phyloP scores from a whole-genome alignment of 345 rosid genomes.

The Eucalyptus virginea region DNA sequence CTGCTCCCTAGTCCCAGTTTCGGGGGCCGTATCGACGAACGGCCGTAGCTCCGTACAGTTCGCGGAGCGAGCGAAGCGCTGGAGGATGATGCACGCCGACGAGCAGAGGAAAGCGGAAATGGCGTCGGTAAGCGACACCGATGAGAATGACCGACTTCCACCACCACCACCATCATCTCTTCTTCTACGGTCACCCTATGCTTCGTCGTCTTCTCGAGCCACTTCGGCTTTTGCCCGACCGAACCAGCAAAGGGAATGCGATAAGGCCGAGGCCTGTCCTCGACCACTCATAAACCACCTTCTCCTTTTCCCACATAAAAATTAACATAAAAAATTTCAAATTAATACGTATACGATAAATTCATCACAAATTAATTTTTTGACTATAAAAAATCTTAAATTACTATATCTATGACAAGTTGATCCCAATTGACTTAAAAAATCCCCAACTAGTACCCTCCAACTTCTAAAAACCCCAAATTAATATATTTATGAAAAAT shows the following conservation, averaged over 20 bases:
- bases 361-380: too few relatives aligned
- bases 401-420: too few relatives aligned
- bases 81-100: not conserved
- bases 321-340: too few relatives aligned
- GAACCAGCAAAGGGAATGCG: not conserved
- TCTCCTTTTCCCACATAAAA: not conserved
- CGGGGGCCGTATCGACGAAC: not conserved
- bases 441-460: accelerated
- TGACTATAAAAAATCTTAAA: accelerated
- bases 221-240: not conserved
- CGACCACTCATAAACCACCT: not conserved
- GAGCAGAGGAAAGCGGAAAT: not conserved
- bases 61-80: not conserved
- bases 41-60: not conserved
- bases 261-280: not conserved
- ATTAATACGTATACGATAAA: too few relatives aligned
- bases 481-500: too few relatives aligned
- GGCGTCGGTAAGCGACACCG: not conserved
- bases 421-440: too few relatives aligned
- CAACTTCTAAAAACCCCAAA: too few relatives aligned
- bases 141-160: not conserved
- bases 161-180: not conserved
- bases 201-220: not conserved
- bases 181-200: not conserved
- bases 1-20: not conserved